These are phyloP conservation scores for Leccinum disarticulatum DNA, from an alignment of 768 basidiomycete species.

Conservation along the genomic window DNA sequence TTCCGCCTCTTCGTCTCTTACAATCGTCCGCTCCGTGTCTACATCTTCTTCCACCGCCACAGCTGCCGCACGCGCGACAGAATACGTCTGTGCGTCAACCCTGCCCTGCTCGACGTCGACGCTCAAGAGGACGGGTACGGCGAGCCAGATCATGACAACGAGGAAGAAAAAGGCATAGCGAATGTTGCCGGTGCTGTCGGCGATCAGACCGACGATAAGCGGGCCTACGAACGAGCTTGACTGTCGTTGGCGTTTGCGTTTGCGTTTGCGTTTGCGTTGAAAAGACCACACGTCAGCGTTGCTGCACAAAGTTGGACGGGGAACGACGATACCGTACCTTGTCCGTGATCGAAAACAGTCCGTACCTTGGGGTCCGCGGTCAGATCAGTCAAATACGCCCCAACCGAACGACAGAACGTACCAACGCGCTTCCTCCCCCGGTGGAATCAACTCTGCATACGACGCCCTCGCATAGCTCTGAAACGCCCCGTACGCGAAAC, in stretches of 20 bases:
- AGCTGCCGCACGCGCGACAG: neutral
- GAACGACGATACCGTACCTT: constrained; percentile 48
- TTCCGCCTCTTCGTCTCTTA: neutral
- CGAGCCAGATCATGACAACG: constrained; percentile 74
- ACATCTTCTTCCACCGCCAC: neutral
- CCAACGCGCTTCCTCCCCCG: constrained; percentile 89
- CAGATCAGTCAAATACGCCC: neutral
- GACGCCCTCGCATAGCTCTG: constrained; percentile 87
- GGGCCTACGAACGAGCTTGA: constrained; percentile 93
- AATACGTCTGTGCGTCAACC: constrained; percentile 45
- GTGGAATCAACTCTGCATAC: constrained; percentile 84
- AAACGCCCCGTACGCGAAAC: constrained; percentile 83
- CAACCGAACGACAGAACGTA: constrained; percentile 31
- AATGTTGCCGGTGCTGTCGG: constrained; percentile 88
- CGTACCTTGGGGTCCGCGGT: constrained; percentile 43
- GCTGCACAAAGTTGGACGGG: neutral
- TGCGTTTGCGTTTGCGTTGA: too few species aligned
- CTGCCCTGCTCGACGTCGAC: constrained; percentile 72
- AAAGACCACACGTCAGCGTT: neutral
- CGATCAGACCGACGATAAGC: constrained; percentile 81
- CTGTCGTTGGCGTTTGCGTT: constrained; percentile 35
- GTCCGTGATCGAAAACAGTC: constrained; percentile 87
- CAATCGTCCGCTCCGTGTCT: neutral
- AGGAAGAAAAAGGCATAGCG: constrained; percentile 91
- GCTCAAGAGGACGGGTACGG: constrained; percentile 69